phyloP scores from a whole-genome alignment of 305 asterid genomes.

The Plantago coronopus region DNA sequence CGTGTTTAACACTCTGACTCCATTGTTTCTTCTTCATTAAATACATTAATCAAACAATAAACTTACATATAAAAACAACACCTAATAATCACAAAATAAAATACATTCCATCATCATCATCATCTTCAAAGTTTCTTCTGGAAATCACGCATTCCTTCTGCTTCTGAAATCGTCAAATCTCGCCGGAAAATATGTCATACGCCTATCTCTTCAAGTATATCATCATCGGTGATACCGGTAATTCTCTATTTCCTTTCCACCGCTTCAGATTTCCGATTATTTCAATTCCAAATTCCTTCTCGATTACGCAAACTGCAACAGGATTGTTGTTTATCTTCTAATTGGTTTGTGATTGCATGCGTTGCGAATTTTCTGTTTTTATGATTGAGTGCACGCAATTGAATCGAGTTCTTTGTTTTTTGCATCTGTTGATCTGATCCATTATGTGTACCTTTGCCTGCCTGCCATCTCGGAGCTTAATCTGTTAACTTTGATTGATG shows the following conservation, averaged over 20 bases:
- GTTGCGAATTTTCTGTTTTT: background rate
- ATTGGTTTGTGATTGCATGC: background rate
- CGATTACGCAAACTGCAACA: background rate
- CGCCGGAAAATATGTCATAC: conserved; percentile 31
- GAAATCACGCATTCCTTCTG: background rate
- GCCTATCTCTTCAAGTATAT: conserved; percentile 49
- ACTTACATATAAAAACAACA: too few species aligned
- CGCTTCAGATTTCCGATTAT: conserved; percentile 7
- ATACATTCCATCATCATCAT: background rate
- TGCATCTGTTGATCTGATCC: too few species aligned
- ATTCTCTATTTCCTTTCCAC: conserved; percentile 1
- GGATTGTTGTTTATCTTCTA: background rate
- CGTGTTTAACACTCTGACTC: too few species aligned
- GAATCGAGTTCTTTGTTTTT: background rate
- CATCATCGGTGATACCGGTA: conserved; percentile 56
- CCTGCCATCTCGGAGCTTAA: too few species aligned
- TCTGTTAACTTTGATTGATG: too few species aligned
- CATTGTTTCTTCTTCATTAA: too few species aligned
- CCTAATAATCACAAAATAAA: too few species aligned
- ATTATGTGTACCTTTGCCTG: too few species aligned
- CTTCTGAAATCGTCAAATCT: conserved; percentile 3
- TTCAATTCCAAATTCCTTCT: background rate
- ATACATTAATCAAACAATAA: too few species aligned
- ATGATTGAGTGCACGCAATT: background rate
- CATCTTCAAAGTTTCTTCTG: conserved; percentile 2